Conservation (phyloP, 306 rosid genomes). For the Comarum palustre region DNA sequence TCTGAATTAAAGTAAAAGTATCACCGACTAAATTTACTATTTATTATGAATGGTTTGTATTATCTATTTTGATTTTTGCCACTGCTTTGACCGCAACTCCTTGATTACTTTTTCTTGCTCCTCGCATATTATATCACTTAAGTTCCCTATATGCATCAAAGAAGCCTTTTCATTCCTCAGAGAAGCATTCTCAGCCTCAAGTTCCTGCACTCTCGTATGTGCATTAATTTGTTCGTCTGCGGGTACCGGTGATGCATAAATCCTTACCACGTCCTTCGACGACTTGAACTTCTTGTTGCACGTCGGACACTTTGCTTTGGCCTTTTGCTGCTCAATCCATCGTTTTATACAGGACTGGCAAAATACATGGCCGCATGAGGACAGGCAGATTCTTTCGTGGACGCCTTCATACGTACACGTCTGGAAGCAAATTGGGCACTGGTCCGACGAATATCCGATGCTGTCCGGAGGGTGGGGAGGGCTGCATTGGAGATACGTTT, state of each 20-base stretch:
- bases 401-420: background rate
- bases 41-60: no score
- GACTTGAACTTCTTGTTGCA: background rate
- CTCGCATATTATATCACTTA: background rate
- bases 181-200: background rate
- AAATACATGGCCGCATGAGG: background rate
- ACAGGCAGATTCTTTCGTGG: background rate
- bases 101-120: background rate
- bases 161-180: background rate
- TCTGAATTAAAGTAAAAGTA: no score
- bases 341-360: background rate
- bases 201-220: background rate
- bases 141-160: background rate
- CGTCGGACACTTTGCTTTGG: background rate
- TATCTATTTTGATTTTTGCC: no score
- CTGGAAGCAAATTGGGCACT: background rate
- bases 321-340: background rate
- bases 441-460: background rate
- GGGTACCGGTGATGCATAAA: background rate
- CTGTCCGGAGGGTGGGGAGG: background rate
- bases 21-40: no score
- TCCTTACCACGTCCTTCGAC: background rate
- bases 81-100: no score
- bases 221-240: background rate
- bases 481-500: background rate